These are phyloP conservation scores for Polygonum maritimum DNA, from an alignment of 148 eudicot species.

Conservation along the genomic window DNA sequence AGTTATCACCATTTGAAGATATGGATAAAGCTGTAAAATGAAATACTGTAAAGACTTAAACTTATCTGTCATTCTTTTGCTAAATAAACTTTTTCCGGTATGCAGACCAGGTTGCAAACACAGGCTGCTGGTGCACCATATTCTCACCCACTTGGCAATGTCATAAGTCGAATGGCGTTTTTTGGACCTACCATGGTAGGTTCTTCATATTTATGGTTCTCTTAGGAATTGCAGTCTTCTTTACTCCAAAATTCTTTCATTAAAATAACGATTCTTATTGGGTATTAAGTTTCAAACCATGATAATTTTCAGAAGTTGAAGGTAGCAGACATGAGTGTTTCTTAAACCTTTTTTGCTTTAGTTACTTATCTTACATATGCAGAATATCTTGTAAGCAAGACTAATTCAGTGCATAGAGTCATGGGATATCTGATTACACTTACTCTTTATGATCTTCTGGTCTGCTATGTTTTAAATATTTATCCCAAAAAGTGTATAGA, in stretches of 20 bases:
- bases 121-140: constrained; percentile 93
- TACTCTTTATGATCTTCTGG: background rate
- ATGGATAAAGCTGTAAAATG: background rate
- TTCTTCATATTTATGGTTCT: background rate
- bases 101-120: constrained; percentile 95
- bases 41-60: background rate
- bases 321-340: background rate
- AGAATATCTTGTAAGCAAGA: background rate
- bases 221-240: background rate
- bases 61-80: background rate
- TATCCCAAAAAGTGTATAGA: background rate
- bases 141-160: constrained; percentile 78
- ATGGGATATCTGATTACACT: background rate
- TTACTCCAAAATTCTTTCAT: background rate
- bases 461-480: background rate
- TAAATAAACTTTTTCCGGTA: background rate
- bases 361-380: background rate
- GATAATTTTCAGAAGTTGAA: background rate
- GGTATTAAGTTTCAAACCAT: background rate
- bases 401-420: background rate
- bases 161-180: constrained; percentile 75
- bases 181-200: constrained; percentile 91
- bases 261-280: background rate
- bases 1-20: background rate
- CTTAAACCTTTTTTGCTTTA: background rate